Evolutionary conservation across 352 stramenopile species (phyloP).

Genomic region (Phytophthora quininea): DNA sequence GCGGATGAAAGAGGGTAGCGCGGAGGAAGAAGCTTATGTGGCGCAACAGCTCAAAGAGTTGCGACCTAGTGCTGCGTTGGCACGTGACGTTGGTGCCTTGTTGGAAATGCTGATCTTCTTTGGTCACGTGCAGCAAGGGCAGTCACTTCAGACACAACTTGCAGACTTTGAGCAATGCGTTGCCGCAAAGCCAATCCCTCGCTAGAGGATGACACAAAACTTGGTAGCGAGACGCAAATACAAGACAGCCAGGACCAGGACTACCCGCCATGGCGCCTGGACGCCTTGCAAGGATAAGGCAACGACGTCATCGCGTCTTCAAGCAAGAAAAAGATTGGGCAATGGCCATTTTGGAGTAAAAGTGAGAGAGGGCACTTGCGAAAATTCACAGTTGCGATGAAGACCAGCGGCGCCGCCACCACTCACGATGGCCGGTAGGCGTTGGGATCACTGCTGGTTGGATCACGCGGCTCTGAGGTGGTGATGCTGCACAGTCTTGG

Average conservation of each 20-base stretch:
- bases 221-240: neutral
- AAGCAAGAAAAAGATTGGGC: neutral
- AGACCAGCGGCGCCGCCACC: neutral
- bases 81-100: slow-evolving; percentile 41
- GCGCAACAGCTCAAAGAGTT: slow-evolving; percentile 47
- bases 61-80: slow-evolving; percentile 44
- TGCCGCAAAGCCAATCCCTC: slow-evolving; percentile 12
- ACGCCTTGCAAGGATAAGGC: slow-evolving; percentile 25
- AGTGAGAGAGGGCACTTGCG: neutral
- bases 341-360: neutral
- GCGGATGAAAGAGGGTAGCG: slow-evolving; percentile 72
- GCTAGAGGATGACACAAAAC: too few species aligned
- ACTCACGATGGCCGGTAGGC: neutral
- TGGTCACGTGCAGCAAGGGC: slow-evolving; percentile 39
- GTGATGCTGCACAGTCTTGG: neutral
- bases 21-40: slow-evolving; percentile 73
- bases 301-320: slow-evolving; percentile 9
- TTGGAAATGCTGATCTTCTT: slow-evolving; percentile 67
- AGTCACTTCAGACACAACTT: slow-evolving; percentile 52
- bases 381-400: neutral
- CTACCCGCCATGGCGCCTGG: slow-evolving; percentile 26
- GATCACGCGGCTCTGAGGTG: neutral
- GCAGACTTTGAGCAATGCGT: slow-evolving; percentile 46
- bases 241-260: neutral
- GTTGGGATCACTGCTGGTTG: neutral